A percentile compares a stretch with the other conserved stretches of the same genome.
Conservation (phyloP, 305 asterid species). For the Fraxinus xanthoxyloides region DNA sequence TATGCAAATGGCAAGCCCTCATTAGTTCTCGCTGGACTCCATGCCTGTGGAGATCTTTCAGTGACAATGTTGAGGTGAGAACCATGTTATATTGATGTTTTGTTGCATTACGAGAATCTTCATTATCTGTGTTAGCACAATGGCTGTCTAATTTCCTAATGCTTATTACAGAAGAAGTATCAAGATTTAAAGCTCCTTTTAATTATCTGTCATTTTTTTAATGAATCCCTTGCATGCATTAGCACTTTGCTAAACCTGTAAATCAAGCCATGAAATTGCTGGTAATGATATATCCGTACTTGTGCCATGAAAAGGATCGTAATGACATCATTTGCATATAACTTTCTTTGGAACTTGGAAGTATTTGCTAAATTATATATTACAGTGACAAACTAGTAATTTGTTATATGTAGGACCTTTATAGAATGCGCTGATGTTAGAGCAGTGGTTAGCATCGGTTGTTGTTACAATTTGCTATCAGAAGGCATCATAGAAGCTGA, state of each 20-base stretch:
- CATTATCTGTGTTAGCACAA: background rate
- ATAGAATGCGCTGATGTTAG: slow-evolving; percentile 68
- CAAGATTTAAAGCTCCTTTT: background rate
- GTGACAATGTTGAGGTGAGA: slow-evolving; percentile 88
- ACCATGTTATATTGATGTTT: slow-evolving; percentile 7
- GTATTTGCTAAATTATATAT: slow-evolving; percentile 6
- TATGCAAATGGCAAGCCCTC: slow-evolving; percentile 35
- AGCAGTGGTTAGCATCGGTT: slow-evolving; percentile 82
- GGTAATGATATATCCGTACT: background rate
- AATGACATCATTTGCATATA: background rate
- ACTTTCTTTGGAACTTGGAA: background rate
- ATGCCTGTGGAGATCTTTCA: slow-evolving; percentile 95
- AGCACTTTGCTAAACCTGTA: slow-evolving; percentile 8
- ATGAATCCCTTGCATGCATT: background rate
- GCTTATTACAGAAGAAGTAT: background rate
- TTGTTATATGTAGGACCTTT: slow-evolving; percentile 55
- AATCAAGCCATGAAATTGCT: slow-evolving; percentile 10
- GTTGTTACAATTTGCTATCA: slow-evolving; percentile 88
- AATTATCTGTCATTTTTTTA: background rate
- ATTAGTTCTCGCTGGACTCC: slow-evolving; percentile 86
- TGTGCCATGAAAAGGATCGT: background rate
- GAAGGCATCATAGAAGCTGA: slow-evolving; percentile 35
- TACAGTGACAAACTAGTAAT: slow-evolving; percentile 25
- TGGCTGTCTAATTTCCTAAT: background rate
- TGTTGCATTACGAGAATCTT: background rate